phyloP scores from a whole-genome alignment of 2,329 filamentous ascomycete species.

The Scleromitrula shiraiana region DNA sequence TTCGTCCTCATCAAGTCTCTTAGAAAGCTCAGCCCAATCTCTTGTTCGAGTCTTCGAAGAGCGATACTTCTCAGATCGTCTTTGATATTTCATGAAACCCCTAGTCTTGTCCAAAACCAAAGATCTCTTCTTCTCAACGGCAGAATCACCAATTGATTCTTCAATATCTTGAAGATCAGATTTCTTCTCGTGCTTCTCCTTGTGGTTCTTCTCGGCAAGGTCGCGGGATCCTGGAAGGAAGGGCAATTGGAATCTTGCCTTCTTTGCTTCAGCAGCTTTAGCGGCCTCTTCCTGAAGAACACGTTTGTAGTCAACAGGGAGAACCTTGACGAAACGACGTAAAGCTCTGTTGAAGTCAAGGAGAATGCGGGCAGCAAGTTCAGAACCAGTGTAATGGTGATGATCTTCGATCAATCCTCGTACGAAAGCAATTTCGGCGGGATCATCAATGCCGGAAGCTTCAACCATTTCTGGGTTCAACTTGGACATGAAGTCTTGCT shows the following conservation, averaged over 20 bases:
- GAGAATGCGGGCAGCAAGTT: conserved; percentile 84
- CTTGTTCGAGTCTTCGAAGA: conserved; percentile 74
- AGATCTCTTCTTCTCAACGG: conserved; percentile 81
- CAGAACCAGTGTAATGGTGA: conserved; percentile 94
- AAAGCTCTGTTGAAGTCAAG: conserved; percentile 93
- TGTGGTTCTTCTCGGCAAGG: conserved; percentile 42
- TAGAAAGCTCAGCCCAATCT: conserved; percentile 88
- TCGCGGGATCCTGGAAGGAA: conserved; percentile 59
- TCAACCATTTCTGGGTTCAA: conserved; percentile 98
- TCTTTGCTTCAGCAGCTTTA: conserved; percentile 79
- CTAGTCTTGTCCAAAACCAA: conserved; percentile 95
- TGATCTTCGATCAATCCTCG: conserved; percentile 92
- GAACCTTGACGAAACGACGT: conserved; percentile 83
- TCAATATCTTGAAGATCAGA: conserved; percentile 71
- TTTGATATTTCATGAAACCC: conserved; percentile 96
- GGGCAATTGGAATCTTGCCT: conserved; percentile 73
- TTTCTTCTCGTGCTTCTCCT: conserved; percentile 62
- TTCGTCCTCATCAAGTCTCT: conserved; percentile 84
- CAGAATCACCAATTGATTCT: conserved; percentile 77
- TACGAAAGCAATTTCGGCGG: conserved; percentile 80
- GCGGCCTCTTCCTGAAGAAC: conserved; percentile 78
- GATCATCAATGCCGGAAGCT: conserved; percentile 74
- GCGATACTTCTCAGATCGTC: conserved; percentile 88
- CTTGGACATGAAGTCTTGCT: conserved; percentile 84
- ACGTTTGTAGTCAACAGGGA: conserved; percentile 94